These are phyloP conservation scores for Passalora sequoiae DNA, from an alignment of 2,329 filamentous ascomycete species.

Conservation along the genomic window DNA sequence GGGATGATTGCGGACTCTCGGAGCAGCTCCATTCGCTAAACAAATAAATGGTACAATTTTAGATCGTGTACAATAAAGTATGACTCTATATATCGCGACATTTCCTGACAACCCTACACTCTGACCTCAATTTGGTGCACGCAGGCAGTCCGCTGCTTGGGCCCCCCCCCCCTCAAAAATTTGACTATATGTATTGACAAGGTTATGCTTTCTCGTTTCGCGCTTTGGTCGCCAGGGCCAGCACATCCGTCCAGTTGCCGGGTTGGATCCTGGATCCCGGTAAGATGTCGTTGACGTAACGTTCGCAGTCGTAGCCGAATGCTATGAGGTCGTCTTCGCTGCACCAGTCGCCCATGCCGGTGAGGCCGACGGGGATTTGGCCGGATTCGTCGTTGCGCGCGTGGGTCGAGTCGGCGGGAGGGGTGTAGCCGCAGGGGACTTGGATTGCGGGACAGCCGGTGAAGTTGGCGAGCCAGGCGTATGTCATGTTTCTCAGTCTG, in stretches of 20 bases:
- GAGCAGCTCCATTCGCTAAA: too few relatives aligned
- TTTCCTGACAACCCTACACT: too few relatives aligned
- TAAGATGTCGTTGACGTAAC: slow-evolving; percentile 39
- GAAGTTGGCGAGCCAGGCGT: slow-evolving; percentile 79
- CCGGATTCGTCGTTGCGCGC: slow-evolving; percentile 50
- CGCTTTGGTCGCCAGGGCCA: slow-evolving; percentile 22
- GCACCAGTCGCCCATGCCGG: slow-evolving; percentile 54
- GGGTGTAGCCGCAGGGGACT: slow-evolving; percentile 67
- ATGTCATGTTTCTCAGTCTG: slow-evolving; percentile 35
- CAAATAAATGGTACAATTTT: too few relatives aligned
- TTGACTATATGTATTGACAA: too few relatives aligned
- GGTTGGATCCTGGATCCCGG: slow-evolving; percentile 35
- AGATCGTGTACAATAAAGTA: too few relatives aligned
- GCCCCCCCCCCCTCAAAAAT: too few relatives aligned
- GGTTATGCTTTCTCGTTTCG: too few relatives aligned
- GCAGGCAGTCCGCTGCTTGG: too few relatives aligned
- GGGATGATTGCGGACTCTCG: too few relatives aligned
- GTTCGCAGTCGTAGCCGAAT: slow-evolving; percentile 50
- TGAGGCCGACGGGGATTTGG: slow-evolving; percentile 50
- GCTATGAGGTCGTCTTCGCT: slow-evolving; percentile 49
- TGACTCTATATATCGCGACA: too few relatives aligned
- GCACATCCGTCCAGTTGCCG: slow-evolving; percentile 38
- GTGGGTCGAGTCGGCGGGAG: too few relatives aligned
- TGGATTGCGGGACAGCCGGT: slow-evolving; percentile 70
- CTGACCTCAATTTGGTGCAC: too few relatives aligned